phyloP scores from a whole-genome alignment of 2,329 filamentous ascomycete genomes.

The Microcyclospora pomicola region DNA sequence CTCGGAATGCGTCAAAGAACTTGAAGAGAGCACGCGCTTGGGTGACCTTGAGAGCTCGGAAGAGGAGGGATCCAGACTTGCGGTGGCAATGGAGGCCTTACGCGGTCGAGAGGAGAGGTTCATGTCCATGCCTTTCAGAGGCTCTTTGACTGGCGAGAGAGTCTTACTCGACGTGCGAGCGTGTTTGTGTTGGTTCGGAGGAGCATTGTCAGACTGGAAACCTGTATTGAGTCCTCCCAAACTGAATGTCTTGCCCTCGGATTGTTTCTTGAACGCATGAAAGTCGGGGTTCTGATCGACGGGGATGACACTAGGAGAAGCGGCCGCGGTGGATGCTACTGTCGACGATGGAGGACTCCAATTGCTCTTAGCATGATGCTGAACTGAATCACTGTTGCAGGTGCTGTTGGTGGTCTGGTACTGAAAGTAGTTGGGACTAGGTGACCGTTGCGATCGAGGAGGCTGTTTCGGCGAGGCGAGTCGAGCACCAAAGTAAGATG shows the following conservation, averaged over 20 bases:
- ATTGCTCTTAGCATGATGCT: conserved; percentile 49
- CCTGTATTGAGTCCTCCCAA: conserved; percentile 26
- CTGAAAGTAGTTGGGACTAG: conserved; percentile 64
- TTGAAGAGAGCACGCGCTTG: conserved; percentile 35
- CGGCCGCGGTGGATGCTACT: conserved; percentile 54
- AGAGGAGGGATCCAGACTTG: conserved; percentile 13
- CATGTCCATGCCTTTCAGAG: background rate
- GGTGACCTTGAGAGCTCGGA: conserved; percentile 27
- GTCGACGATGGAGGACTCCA: conserved; percentile 63
- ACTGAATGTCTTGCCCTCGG: conserved; percentile 44
- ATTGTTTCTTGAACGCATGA: conserved; percentile 61
- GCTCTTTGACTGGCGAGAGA: background rate
- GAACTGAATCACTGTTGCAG: conserved; percentile 22
- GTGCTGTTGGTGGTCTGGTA: conserved; percentile 28
- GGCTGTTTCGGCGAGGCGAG: background rate
- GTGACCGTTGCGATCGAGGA: conserved; percentile 11
- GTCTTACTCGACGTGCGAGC: conserved; percentile 4
- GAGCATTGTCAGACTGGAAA: conserved; percentile 21
- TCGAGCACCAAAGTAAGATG: background rate
- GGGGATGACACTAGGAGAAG: conserved; percentile 54
- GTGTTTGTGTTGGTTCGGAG: conserved; percentile 15
- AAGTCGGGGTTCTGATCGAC: conserved; percentile 70
- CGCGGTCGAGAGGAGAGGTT: background rate
- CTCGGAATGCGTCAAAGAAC: conserved; percentile 28
- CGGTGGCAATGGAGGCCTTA: background rate